Base-by-base conservation (phyloP, 352 stramenopile genomes). In the Hyphochytrium catenoides region DNA sequence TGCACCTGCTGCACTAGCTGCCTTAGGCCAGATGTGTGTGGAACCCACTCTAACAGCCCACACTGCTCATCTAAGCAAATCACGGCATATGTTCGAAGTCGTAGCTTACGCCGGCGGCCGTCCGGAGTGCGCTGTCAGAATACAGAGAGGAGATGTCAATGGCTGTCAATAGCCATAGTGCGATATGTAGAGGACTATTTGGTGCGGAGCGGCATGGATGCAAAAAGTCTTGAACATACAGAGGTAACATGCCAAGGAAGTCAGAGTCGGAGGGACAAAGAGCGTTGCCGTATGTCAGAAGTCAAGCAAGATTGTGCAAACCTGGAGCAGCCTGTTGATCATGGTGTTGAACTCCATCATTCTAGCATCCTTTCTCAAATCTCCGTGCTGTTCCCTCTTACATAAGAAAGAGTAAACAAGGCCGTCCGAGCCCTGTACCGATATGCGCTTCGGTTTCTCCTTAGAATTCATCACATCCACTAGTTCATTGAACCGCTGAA, bases 281-380 rank as follows among this genome's bases (percentile, higher is more conserved):
- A n/a, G n/a, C n/a, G n/a, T n/a, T n/a, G n/a, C n/a, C n/a, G n/a
- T n/a, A n/a, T n/a, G n/a, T n/a, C n/a, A n/a, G n/a, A n/a, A n/a
- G n/a, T n/a, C n/a, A n/a, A n/a, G n/a, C n/a, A n/a, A n/a, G n/a
- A n/a, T n/a, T n/a, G n/a, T n/a, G n/a, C n/a, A n/a, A n/a, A n/a
- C 71, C 25, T 83, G 58, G 37, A 99, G 68, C n/a, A 99, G 58
- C 36, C 93, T 84, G 63, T 99, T 99, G 31, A 99, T 93, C 46
- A 98, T 92, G 37, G 75, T 92, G 47, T 95, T 96, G 36, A 98
- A 91, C 55, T 99, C 93, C 81, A 99, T 97, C 56, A 99, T 91
- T 25, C 91, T 77, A 15, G 87, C 79, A 60, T 99, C 93, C 62
- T 99, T 99, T 26, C 93, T 69, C 33, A 99, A 62, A 53, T 99